phyloP scores from a whole-genome alignment of 2,329 filamentous ascomycete species.

The Xylariaceae sp. region DNA sequence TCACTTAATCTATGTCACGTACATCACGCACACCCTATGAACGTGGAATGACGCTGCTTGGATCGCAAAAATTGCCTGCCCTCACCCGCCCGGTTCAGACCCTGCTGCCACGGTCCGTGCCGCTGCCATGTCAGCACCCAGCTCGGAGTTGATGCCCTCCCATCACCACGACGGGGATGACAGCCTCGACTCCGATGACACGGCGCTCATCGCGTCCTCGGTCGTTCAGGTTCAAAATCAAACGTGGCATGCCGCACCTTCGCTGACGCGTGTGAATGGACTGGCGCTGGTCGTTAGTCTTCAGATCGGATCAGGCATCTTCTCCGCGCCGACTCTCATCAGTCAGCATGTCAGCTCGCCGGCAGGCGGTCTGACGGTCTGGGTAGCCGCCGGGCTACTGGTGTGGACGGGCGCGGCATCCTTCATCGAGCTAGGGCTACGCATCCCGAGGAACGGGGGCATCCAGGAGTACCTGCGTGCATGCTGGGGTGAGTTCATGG shows the following conservation, averaged over 20 bases:
- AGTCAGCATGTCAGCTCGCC: constrained; percentile 39
- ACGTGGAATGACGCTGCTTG: background rate
- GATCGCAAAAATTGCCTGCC: background rate
- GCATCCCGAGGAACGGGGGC: constrained; percentile 40
- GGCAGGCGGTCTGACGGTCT: constrained; percentile 36
- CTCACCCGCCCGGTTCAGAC: background rate
- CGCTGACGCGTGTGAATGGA: constrained; percentile 23
- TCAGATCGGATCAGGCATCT: constrained; percentile 45
- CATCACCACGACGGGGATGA: constrained; percentile 7
- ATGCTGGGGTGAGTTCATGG: constrained; percentile 37
- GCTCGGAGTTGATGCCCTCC: constrained; percentile 6
- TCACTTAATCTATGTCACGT: background rate
- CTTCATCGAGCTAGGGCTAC: constrained; percentile 42
- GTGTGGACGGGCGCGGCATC: constrained; percentile 44
- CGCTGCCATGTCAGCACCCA: constrained; percentile 14
- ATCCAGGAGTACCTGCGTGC: constrained; percentile 32
- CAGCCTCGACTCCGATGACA: constrained; percentile 9
- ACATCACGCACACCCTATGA: background rate
- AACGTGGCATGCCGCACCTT: constrained; percentile 3
- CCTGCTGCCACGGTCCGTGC: constrained; percentile 13
- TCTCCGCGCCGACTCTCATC: constrained; percentile 39
- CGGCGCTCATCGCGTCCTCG: constrained; percentile 6
- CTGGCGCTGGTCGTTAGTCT: constrained; percentile 41
- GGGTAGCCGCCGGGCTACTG: constrained; percentile 38
- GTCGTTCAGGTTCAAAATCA: constrained; percentile 1